Conservation (phyloP, 1,139 yeast species). For the Dujonia santamariae region DNA sequence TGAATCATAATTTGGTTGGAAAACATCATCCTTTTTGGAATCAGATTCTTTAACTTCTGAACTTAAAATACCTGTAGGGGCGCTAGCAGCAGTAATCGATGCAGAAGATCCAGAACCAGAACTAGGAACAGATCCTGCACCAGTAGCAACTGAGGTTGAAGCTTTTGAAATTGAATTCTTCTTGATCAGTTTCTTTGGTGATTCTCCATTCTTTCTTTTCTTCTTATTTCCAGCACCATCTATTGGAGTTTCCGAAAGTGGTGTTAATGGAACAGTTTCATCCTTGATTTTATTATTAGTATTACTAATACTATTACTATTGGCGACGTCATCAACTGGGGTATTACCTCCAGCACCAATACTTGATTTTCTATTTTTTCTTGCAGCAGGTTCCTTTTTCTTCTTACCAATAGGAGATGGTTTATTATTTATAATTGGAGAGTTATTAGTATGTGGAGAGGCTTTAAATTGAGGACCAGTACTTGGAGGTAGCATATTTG, state of each 20-base stretch:
- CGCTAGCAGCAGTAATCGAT: too few species aligned
- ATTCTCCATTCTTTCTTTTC: slow-evolving; percentile 28
- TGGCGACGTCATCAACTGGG: slow-evolving; percentile 13
- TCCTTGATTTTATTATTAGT: slow-evolving; percentile 22
- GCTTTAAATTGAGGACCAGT: slow-evolving; percentile 8
- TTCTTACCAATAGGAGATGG: slow-evolving; percentile 34
- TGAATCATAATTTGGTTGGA: slow-evolving; percentile 24
- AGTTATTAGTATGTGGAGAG: slow-evolving; percentile 16
- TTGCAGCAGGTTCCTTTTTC: slow-evolving; percentile 27
- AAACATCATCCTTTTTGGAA: slow-evolving; percentile 12
- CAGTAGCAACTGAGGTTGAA: slow-evolving; percentile 1
- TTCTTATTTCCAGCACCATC: slow-evolving; percentile 20
- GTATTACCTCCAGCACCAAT: slow-evolving; percentile 15
- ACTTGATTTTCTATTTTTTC: slow-evolving; percentile 37
- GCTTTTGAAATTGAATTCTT: slow-evolving; percentile 16
- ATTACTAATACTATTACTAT: slow-evolving; percentile 6
- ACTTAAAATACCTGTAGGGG: too few species aligned
- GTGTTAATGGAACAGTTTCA: slow-evolving; percentile 41
- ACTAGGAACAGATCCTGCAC: slow-evolving; percentile 1
- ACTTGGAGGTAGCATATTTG: slow-evolving; percentile 22
- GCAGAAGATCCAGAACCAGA: slow-evolving; percentile 5
- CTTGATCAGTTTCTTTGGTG: slow-evolving; percentile 30
- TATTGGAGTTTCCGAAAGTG: slow-evolving; percentile 36
- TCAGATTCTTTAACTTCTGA: too few species aligned
- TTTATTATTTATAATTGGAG: slow-evolving; percentile 34